A percentile compares a stretch with the other conserved stretches of the same genome.
Conservation (phyloP, 2,329 filamentous ascomycete species). For the Canariomyces notabilis region DNA sequence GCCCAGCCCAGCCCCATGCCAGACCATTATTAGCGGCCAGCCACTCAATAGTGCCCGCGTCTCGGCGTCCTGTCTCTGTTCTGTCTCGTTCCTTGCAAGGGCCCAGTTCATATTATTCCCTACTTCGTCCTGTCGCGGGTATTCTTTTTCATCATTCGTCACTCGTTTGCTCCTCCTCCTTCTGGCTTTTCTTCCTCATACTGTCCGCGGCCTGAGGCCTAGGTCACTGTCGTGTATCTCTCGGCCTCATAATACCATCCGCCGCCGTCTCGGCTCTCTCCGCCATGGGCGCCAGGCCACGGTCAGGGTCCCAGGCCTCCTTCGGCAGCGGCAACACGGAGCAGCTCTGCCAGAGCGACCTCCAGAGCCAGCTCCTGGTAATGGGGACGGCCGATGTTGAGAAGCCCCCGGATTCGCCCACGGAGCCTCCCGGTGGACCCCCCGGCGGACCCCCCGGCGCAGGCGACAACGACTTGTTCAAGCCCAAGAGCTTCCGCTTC, state of each 20-base stretch:
- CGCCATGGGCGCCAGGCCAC: slow-evolving; percentile 21
- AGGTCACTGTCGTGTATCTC: no score
- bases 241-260: no score
- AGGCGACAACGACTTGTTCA: slow-evolving; percentile 38
- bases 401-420: slow-evolving; percentile 20
- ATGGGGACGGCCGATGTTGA: slow-evolving; percentile 23
- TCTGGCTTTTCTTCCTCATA: no score
- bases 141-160: neutral
- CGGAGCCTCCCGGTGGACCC: neutral
- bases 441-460: slow-evolving; percentile 20
- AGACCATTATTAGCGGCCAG: neutral
- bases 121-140: neutral
- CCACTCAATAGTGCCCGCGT: neutral
- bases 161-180: no score
- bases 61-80: neutral
- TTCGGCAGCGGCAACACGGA: slow-evolving; percentile 18
- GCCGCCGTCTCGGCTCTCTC: slow-evolving; percentile 8
- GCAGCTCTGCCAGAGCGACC: slow-evolving; percentile 11
- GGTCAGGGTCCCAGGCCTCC: slow-evolving; percentile 19
- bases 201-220: no score
- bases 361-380: slow-evolving; percentile 15
- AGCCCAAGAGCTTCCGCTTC: slow-evolving; percentile 49
- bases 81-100: neutral
- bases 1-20: neutral
- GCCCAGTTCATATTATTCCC: no score